Evolutionary conservation across 345 rosid species (phyloP), one percentile per base, ranked within the genome.

Genomic region (Melaleuca quinquenervia): DNA sequence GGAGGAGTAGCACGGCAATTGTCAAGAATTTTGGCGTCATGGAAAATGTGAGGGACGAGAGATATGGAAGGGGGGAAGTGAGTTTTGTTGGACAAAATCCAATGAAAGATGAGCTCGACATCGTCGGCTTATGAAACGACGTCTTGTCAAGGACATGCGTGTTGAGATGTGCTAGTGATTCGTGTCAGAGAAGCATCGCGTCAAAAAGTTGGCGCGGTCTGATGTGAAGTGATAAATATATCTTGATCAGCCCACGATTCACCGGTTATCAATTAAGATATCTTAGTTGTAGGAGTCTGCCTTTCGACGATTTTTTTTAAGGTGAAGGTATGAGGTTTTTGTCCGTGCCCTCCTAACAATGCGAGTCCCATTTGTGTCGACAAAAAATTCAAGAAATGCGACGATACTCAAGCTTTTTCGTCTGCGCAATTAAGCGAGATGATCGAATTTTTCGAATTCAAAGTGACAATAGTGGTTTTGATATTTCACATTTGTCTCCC

Each of bases 161-260:
- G 32, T n/a, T 3, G 41, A 60, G 41, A 60, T 60, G 1, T 27
- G 27, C 1, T 11, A 3, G 11, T 8, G 18, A 7, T 1, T 27
- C 29, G 22, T 15, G 20, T 15, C 7, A 15, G 3, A 64, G 32
- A 32, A 8, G 21, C 8, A 0, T 0, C 0, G 0, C 3, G 16
- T 64, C 0, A 0, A 18, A 32, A 2, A 4, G 2, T 70, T 0
- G 22, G 13, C 32, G 3, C 0, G 1, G 0, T 10, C 3, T 8
- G 1, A 0, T 10, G 11, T 8, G 1, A 0, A 36, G 2, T 2
- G 18, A 7, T 5, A 18, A 70, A 18, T 18, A 18, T 2, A 0
- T 36, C 1, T 0, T 2, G 5, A 36, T 70, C 9, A 0, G 4
- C 0, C 0, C 1, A 0, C 18, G 0, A 9, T 0, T 70, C 0